Conservation (phyloP, 139 green algal species). For the Picochlorum sp. region DNA sequence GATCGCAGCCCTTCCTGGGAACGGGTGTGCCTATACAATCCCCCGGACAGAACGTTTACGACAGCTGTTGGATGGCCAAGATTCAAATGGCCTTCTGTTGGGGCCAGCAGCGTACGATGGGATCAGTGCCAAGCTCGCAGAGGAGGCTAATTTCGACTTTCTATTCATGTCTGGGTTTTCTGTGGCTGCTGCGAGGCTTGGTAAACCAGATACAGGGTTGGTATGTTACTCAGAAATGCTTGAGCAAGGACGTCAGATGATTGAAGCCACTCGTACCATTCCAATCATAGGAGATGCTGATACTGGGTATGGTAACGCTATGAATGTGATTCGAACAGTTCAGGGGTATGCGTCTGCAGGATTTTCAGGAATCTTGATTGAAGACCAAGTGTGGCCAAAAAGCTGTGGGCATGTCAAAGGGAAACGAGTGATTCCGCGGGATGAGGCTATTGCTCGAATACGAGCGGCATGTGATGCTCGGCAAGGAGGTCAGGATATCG, state of each 20-base stretch:
- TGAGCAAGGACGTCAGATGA: conserved; percentile 45
- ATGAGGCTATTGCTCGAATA: conserved; percentile 77
- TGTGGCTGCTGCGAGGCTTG: conserved; percentile 58
- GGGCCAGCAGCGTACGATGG: conserved; percentile 74
- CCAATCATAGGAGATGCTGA: conserved; percentile 95
- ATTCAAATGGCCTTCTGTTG: conserved; percentile 14
- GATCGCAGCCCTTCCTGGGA: not conserved
- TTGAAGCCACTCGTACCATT: conserved; percentile 63
- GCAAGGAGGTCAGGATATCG: conserved; percentile 62
- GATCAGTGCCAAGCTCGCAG: conserved; percentile 69
- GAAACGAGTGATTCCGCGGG: conserved; percentile 69
- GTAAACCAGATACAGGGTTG: conserved; percentile 72
- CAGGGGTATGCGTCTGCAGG: conserved; percentile 70
- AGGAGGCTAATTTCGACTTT: conserved; percentile 66
- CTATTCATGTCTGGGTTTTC: conserved; percentile 88
- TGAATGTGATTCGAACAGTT: conserved; percentile 93
- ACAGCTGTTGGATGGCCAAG: conserved; percentile 2
- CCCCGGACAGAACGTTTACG: conserved; percentile 1
- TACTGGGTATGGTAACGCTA: conserved; percentile 90
- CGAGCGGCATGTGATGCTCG: conserved; percentile 62
- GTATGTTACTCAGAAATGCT: conserved; percentile 82
- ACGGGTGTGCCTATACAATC: not conserved
- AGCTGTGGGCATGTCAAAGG: conserved; percentile 84
- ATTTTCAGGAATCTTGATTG: conserved; percentile 87
- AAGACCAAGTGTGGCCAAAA: conserved; percentile 90